Conservation (phyloP, 108 stramenopile genomes). For the Stephanodiscus minutulus region DNA sequence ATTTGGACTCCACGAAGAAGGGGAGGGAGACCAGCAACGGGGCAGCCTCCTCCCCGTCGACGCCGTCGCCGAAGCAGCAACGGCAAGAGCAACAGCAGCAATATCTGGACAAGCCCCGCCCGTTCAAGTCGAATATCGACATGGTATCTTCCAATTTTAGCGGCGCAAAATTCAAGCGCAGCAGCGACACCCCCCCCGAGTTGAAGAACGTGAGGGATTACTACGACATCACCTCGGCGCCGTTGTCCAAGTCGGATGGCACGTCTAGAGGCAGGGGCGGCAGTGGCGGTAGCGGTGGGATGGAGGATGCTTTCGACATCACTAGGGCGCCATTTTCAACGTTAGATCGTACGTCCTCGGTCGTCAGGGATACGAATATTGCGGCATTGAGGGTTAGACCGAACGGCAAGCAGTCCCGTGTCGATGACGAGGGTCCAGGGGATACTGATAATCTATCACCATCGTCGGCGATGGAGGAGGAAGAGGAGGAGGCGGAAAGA, state of each 20-base stretch:
- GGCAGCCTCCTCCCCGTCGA: background rate
- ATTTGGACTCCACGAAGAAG: background rate
- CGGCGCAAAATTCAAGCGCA: conserved; percentile 5
- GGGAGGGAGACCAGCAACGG: background rate
- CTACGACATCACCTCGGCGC: background rate
- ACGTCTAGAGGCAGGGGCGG: background rate
- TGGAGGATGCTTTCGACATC: conserved; percentile 13
- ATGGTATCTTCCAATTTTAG: conserved; percentile 6
- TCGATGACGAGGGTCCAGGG: background rate
- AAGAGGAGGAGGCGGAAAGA: background rate
- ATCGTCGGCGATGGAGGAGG: background rate
- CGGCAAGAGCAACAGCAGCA: background rate
- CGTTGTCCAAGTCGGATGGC: background rate
- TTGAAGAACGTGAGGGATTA: background rate
- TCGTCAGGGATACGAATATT: conserved; percentile 22
- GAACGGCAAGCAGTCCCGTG: background rate
- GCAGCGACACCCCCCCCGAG: conserved; percentile 7
- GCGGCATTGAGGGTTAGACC: background rate
- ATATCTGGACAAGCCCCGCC: conserved; percentile 10
- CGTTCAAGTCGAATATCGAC: conserved; percentile 3
- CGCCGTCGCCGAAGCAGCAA: too few relatives aligned
- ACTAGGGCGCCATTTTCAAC: conserved; percentile 1
- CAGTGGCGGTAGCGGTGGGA: background rate
- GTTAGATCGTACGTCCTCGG: conserved; percentile 22
- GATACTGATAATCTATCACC: too few relatives aligned